Percentiles rank a stretch among this genome's conserved stretches.
Evolutionary conservation across 1,139 yeast genomes (phyloP).

Genomic region (Arxiozyma slooffiae): DNA sequence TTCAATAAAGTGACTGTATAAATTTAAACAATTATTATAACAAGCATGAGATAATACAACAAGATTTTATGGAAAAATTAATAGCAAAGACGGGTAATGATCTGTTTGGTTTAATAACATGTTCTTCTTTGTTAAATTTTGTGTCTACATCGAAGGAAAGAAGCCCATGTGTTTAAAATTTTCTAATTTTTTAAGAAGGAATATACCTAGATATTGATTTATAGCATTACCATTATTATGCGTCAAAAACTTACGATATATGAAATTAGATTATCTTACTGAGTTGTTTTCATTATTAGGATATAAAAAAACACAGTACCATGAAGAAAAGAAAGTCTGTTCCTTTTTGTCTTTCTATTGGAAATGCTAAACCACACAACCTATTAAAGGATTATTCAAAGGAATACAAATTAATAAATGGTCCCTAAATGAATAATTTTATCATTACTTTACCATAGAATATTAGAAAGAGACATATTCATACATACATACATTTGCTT

Average conservation of each 20-base stretch:
- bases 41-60: constrained; percentile 51
- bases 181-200: constrained; percentile 41
- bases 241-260: constrained; percentile 69
- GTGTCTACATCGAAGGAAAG: constrained; percentile 64
- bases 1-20: constrained; percentile 47
- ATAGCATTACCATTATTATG: constrained; percentile 87
- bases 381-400: constrained; percentile 13
- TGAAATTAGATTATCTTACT: constrained; percentile 38
- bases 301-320: constrained; percentile 38
- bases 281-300: constrained; percentile 51
- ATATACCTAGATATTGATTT: constrained; percentile 39
- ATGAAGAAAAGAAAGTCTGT: constrained; percentile 62
- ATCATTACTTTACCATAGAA: constrained; percentile 32
- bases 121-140: constrained; percentile 80
- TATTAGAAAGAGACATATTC: not conserved
- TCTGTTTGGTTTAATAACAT: constrained; percentile 57
- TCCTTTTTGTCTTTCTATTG: constrained; percentile 48
- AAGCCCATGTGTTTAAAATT: constrained; percentile 70
- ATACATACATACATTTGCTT: too few species aligned
- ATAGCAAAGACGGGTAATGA: constrained; percentile 38
- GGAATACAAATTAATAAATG: constrained; percentile 44
- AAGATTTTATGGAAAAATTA: constrained; percentile 77
- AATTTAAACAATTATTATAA: constrained; percentile 72
- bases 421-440: constrained; percentile 55
- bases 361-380: not conserved